Base-by-base conservation (phyloP, 2,329 filamentous ascomycete genomes). In the Penicillium sp. region DNA sequence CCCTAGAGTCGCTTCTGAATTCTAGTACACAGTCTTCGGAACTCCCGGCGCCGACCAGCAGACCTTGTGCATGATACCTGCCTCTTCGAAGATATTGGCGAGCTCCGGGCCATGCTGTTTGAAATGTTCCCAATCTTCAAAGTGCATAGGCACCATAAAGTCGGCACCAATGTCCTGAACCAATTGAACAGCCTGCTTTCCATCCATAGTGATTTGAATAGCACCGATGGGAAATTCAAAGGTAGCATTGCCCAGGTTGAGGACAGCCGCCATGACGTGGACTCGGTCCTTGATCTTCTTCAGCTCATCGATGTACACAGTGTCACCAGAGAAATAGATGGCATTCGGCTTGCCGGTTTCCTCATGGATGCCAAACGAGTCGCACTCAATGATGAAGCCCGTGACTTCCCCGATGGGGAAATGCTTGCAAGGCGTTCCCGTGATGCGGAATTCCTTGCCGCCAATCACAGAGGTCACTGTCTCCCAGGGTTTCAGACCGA, bases 281-380 rank as follows among this genome's bases (percentile, higher is more conserved):
- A 63, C 79, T 40, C 52, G 58, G 3, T 73, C 64, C 2, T 61
- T 54, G 34, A 79, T 74, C 16, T 59, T 44, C 1, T 60, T 53
- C 9, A 77, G 66, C 58, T 79, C 76, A 2, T 72, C 65, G 0
- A 78, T 61, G 54, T 80, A 79, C 4, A 81, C 71, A 0, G 78
- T 82, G 54, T 81, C 79, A 1, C 79, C 78, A 0, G 78, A 75
- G 62, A 81, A 77, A 57, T 75, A 82, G 9, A 81, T 71, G 4
- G 71, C 78, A 51, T 81, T 80, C 0, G 75, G 78, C 1, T 61
- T 60, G 1, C 74, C 74, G 7, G 71, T 62, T 5, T 64, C 56
- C 11, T 57, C 52, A 13, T 36, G 34, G 1, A 18, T 32, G 4
- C 78, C 77, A 40, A 81, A 80, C 0, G 62, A 64, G 0, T 65